Conservation (phyloP, 208 protist species). For the Leishmania major region DNA sequence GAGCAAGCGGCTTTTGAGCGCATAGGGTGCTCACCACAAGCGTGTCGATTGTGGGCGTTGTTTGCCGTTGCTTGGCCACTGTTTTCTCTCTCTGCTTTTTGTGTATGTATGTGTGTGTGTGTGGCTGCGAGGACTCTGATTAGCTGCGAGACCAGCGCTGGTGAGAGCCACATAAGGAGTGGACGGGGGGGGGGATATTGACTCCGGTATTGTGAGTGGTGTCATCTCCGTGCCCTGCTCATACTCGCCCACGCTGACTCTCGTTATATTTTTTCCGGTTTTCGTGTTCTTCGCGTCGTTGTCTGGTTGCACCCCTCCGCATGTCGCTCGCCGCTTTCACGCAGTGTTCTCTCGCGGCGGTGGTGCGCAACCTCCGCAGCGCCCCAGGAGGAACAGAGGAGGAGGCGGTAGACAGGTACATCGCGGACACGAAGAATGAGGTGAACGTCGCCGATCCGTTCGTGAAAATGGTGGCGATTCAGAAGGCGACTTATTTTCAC, state of each 20-base stretch:
- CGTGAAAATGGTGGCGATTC: constrained; percentile 94
- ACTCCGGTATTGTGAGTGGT: not conserved
- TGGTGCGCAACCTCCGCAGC: constrained; percentile 95
- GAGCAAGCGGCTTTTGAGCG: not conserved
- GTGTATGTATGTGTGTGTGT: not conserved
- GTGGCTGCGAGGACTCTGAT: not conserved
- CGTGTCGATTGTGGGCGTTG: not conserved
- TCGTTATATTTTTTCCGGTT: not conserved
- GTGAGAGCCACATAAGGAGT: too few species aligned
- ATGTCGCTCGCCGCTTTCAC: constrained; percentile 63
- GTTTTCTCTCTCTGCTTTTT: not conserved
- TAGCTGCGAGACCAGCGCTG: not conserved
- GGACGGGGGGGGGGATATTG: too few species aligned
- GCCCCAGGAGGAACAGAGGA: constrained; percentile 87
- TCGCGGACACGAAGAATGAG: constrained; percentile 96
- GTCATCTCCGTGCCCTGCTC: not conserved
- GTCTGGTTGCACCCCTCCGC: not conserved
- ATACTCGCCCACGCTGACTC: not conserved
- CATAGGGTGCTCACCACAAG: not conserved
- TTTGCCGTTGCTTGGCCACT: not conserved
- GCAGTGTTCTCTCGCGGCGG: constrained; percentile 90
- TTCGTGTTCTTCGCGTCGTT: not conserved
- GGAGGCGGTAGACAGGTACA: constrained; percentile 89
- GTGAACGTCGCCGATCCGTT: constrained; percentile 82
- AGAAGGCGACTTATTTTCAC: constrained; percentile 98